Evolutionary conservation across 2,329 filamentous ascomycete species (phyloP), one percentile per base, ranked within the genome.

Genomic region (Cladosporium sp.): DNA sequence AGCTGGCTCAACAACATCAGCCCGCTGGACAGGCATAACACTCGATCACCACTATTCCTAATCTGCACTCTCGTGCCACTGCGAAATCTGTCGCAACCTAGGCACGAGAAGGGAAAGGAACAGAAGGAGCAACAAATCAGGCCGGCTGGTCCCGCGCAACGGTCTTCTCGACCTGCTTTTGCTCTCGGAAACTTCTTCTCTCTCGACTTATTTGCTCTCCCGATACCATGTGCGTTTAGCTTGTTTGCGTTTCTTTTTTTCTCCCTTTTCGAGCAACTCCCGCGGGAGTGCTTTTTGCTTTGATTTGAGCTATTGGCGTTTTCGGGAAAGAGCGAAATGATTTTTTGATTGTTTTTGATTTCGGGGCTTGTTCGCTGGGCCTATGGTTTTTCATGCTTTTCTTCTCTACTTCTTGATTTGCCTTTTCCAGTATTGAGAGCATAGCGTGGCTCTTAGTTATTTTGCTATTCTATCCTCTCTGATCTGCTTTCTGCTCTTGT

Each of bases 191-290:
- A 23, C 33, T 21, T 31, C 21, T 35, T 53, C 11, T 23, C 18
- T 33, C 35, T 55, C 23, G 18, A 40, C 33, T 33, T 56, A 26
- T 56, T 56, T 55, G 50, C 61, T 56, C 61, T 56, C n/a, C 35
- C 50, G 61, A 63, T 63, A 63, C 61, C 61, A 63, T 63, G 61
- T 63, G 61, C 61, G 61, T 63, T 63, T 56, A 63, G 50, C 61
- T 63, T 40, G 61, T 26, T 28, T 40, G 35, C 50, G 18, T 44
- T 62, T 21, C 60, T 35, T 56, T 29, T 29, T 44, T 10, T 33
- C 12, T 29, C 35, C 21, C 28, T 33, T 55, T 55, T 21, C 7
- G 35, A 31, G 28, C 46, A 37, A 33, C 23, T 46, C 50, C 56
- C 21, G n/a, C 56, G 56, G 56, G 56, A 59, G 10, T 46, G 55